Evolutionary conservation across 106 monocot species (phyloP).

Genomic region (Dioscorea dumetorum): DNA sequence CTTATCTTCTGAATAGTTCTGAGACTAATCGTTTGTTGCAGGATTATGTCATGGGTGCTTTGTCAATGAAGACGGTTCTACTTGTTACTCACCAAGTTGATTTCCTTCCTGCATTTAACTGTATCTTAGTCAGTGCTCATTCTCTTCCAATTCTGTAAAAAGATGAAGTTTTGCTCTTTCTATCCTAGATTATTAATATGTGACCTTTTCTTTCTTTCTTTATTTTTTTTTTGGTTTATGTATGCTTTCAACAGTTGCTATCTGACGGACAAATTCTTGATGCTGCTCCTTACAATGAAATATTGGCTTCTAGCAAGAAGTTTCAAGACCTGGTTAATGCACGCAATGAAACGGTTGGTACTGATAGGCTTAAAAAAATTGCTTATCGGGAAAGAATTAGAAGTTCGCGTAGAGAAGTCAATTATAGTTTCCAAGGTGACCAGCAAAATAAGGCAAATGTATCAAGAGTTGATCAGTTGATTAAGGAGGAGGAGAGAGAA

Average conservation of each 20-base stretch:
- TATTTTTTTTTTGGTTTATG: no score
- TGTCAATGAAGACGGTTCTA: slow-evolving; percentile 70
- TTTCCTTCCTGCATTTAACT: slow-evolving; percentile 82
- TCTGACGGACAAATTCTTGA: slow-evolving; percentile 65
- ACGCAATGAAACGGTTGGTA: slow-evolving; percentile 58
- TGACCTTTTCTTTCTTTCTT: no score
- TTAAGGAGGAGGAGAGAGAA: slow-evolving; percentile 92
- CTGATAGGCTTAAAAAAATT: slow-evolving; percentile 20
- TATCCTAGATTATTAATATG: background rate
- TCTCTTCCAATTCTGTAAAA: background rate
- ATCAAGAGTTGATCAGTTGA: slow-evolving; percentile 51
- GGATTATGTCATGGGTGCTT: slow-evolving; percentile 87
- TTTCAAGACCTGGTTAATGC: slow-evolving; percentile 79
- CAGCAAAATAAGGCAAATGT: slow-evolving; percentile 3
- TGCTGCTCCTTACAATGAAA: slow-evolving; percentile 48
- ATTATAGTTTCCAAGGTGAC: no score
- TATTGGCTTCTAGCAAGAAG: slow-evolving; percentile 51
- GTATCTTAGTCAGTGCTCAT: slow-evolving; percentile 53
- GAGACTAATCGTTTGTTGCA: slow-evolving; percentile 9
- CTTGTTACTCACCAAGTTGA: slow-evolving; percentile 98
- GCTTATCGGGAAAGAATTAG: slow-evolving; percentile 9
- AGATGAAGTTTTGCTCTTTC: background rate
- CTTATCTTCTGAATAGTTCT: background rate
- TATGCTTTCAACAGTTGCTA: slow-evolving; percentile 59
- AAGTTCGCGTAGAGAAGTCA: slow-evolving; percentile 17